Evolutionary conservation across 2,329 filamentous ascomycete species (phyloP), one percentile per base, ranked within the genome.

Genomic region (Aureobasidium vineae): DNA sequence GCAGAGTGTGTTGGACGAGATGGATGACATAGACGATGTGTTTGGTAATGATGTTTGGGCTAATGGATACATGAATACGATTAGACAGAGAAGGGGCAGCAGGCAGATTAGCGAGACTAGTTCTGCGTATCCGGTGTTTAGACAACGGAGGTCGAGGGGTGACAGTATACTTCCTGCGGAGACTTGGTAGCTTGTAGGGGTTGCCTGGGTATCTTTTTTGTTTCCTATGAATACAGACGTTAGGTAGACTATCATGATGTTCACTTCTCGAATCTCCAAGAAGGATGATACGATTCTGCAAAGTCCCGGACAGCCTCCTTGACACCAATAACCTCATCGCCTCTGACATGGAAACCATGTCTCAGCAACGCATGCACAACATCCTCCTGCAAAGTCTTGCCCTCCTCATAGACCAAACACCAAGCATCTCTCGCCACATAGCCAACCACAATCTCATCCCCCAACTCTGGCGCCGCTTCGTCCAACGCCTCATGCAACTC

Each of bases 1-100:
- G 2, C 84, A 88, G 57, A 75, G 75, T 38, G 74, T 83, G 3
- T 70, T 82, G 33, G 76, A 80, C 56, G 75, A 77, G 66, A 81
- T 83, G 70, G 81, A 82, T 63, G 80, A 82, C 68, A 77, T 81
- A 38, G 81, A 83, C 70, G 80, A 82, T 66, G 74, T 77, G 19
- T 70, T 83, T 13, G 79, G 78, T 45, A 77, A 78, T 45, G 79
- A 78, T 36, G 73, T 79, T 38, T 75, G 79, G 67, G 78, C 80
- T 63, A 77, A 78, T 68, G 77, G 66, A 3, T 67, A 67, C 16
- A 50, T 67, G 57, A 67, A 67, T 43, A 59, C 57, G 6, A 56
- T 67, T 21, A 38, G 66, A 23, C 28, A 26, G 50, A 43, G 66
- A 19, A 64, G 66, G 16, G 66, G 65, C 2, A 63, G 56, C 8